Base-by-base conservation (phyloP, 1,284 basidiomycete species). In the Peniophora sp. region DNA sequence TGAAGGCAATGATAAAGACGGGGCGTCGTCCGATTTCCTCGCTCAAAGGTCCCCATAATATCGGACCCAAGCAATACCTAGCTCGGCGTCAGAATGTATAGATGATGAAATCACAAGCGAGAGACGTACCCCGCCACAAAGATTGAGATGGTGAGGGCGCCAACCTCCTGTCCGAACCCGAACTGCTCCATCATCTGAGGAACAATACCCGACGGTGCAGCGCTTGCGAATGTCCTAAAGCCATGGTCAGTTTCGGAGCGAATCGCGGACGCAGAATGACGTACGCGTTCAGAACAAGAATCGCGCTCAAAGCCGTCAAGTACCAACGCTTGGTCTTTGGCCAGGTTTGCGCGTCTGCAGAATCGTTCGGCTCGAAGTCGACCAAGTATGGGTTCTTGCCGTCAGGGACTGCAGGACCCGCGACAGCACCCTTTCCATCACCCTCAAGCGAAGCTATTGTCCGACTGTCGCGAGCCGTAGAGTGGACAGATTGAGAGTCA, bases 251-350 rank as follows among this genome's bases (percentile, higher is more conserved):
- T 18, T 54, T 52, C 43, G 32, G 8, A 6, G 3, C 8, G 10
- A 8, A 3, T 24, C 5, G 34, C 20, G 15, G 2, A 20, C 27
- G 12, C 3, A 9, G 18, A 22, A 36, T 27, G 2, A 17, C 36
- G 24, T 17, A 78, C 75, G 83, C 83, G 62, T 85, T 85, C 53
- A 90, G 68, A 15, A 88, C 79, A 41, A 90, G 73, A 0, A 85
- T 44, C 45, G 83, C 81, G 2, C 72, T 76, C 2, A 81, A 58
- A 24, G 68, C 57, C 2, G 87, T 90, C 22, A 90, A 65, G 57
- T 77, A 83, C 82, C 84, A 86, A 56, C 82, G 68, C 55, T 75
- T 79, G 6, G 55, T 17, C 1, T 66, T 57, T 12, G 72, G 68
- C 85, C 84, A 87, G 55, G 78, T 85, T 73, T 41, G 27, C n/a